Percentiles rank a stretch among this genome's conserved stretches.
Evolutionary conservation across 495 filamentous ascomycete species (phyloP).

Genomic region (Lepidopterella palustris): DNA sequence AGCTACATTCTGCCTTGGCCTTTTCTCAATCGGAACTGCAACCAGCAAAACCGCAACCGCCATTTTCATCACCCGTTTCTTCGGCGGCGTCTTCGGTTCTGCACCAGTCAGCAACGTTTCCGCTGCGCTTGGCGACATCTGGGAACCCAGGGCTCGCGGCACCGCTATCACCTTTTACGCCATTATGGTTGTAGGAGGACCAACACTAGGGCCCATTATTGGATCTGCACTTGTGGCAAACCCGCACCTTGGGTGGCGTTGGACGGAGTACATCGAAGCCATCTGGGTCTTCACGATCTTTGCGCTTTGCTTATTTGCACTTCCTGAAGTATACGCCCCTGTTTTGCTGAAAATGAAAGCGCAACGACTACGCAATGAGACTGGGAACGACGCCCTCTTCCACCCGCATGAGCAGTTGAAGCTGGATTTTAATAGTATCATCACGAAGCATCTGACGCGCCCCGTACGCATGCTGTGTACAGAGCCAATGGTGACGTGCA

Average conservation of each 20-base stretch:
- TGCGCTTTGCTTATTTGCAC: not conserved
- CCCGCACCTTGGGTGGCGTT: slow-evolving; percentile 13
- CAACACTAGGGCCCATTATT: slow-evolving; percentile 33
- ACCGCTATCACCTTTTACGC: slow-evolving; percentile 39
- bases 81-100: slow-evolving; percentile 36
- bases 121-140: slow-evolving; percentile 49
- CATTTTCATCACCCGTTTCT: slow-evolving; percentile 35
- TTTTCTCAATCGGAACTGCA: slow-evolving; percentile 44
- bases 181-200: slow-evolving; percentile 37
- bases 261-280: slow-evolving; percentile 11
- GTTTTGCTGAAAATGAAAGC: slow-evolving; percentile 10
- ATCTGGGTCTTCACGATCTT: slow-evolving; percentile 6
- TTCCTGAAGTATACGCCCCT: slow-evolving; percentile 8
- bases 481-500: slow-evolving; percentile 21
- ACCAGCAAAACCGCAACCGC: slow-evolving; percentile 33
- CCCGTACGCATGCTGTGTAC: slow-evolving; percentile 13
- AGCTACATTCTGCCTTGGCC: slow-evolving; percentile 39
- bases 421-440: slow-evolving; percentile 29
- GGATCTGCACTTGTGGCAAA: slow-evolving; percentile 26
- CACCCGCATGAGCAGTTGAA: slow-evolving; percentile 33
- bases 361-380: not conserved
- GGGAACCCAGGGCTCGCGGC: slow-evolving; percentile 34
- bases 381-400: slow-evolving; percentile 11
- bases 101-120: slow-evolving; percentile 38
- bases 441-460: slow-evolving; percentile 32